Base-by-base conservation (phyloP, 345 rosid species). In the Theobroma cacao region DNA sequence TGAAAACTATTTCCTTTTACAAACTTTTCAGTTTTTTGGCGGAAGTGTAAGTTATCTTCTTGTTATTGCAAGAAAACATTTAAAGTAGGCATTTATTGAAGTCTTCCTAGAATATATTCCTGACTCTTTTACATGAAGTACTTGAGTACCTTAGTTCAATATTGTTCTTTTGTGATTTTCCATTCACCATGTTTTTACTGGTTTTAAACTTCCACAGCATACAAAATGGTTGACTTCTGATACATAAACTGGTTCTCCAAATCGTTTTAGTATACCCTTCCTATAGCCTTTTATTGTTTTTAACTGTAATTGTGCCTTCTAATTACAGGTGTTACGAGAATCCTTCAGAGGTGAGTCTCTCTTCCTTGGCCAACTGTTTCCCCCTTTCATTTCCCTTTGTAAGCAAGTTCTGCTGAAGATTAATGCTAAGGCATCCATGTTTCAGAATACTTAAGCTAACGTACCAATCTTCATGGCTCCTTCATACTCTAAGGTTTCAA, bases 271-370 rank as follows among this genome's bases (percentile, higher is more conserved):
- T n/a, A 63, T 63, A 47, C 40, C 68, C 14, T 47, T 18, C 31
- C 40, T 53, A 11, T 60, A 40, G 36, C 74, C 69, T 59, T 65
- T 43, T 76, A 17, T 77, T 61, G 47, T 76, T 77, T 52, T 45
- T 33, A 30, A 47, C 60, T 11, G 70, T 76, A 75, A 75, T 68
- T 63, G 0, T 81, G 72, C 56, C 55, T 75, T 60, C 18, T 55
- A 45, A 73, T 75, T 79, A 55, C 90, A 95, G 98, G 90, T 88
- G 74, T 71, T 92, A 63, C 91, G 97, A 75, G 98, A 95, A 88
- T 86, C 98, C 78, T 87, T 84, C 80, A 88, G 86, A 84, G 91
- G 98, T 95, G 86, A 85, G 88, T 59, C 11, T 76, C 82, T 72
- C 24, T 40, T 14, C 45, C 79, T 71, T 26, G 11, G 61, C 22